Evolutionary conservation across 2,329 filamentous ascomycete genomes (phyloP), one percentile per base, ranked within the genome.

Genomic region (Alternaria gaisen): DNA sequence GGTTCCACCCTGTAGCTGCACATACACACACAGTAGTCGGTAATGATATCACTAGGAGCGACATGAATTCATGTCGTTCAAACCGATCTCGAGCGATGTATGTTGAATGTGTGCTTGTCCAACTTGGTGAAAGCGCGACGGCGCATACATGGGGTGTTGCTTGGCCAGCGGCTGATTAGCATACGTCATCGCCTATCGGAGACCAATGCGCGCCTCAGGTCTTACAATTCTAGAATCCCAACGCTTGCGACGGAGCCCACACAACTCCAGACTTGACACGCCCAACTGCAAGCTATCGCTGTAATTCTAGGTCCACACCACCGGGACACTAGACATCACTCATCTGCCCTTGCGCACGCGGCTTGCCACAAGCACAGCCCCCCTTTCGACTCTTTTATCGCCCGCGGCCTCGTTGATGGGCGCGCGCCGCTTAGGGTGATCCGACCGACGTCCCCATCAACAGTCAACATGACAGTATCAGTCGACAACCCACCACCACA

Each of bases 31-130:
- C 44, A 30, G 44, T 59, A 44, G 44, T 62, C 48, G 11, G 30
- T 48, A 64, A 66, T 61, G 55, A 61, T 65, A 59, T 54, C 40
- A 60, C 58, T 57, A 67, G 59, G 68, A 61, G 70, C 53, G 47
- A 70, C 60, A 69, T 75, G 73, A 76, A 76, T 77, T 76, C 74
- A 75, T 73, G 68, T 66, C 64, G 60, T 65, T 68, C 70, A 56
- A 62, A 75, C 43, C 28, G 47, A 48, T 14, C 11, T 20, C 18
- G n/a, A 10, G 34, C 20, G 5, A 18, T 24, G 4, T 40, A 18
- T 24, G 4, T 40, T 14, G 24, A 41, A 28, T 30, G 36, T 20
- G 34, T 18, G 36, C 32, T 36, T 36, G 5, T 12, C 32, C 11
- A 16, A 5, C 3, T 36, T 6, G 32, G 32, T 36, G 32, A 36